Conservation (phyloP, 2,329 filamentous ascomycete species). For the Amphichorda felina region DNA sequence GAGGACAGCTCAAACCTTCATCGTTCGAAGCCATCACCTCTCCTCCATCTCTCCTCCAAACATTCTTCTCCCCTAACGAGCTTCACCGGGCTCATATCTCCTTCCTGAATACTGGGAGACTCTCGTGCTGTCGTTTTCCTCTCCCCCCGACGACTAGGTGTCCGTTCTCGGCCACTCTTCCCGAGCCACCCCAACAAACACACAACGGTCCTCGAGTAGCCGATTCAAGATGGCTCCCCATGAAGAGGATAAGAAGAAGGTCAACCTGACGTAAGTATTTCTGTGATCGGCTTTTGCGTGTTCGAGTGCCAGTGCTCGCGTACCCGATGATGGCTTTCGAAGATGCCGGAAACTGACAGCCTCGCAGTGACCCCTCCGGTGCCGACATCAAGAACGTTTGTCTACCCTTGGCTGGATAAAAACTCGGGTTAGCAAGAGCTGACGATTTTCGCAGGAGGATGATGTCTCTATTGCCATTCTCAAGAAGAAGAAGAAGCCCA, state of each 20-base stretch:
- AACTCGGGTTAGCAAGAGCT: constrained; percentile 9
- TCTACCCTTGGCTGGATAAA: constrained; percentile 10
- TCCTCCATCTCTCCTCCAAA: constrained; percentile 4
- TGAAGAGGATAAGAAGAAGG: constrained; percentile 66
- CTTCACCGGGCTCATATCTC: background rate
- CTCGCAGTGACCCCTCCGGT: constrained; percentile 70
- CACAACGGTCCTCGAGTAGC: constrained; percentile 16
- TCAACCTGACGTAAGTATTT: constrained; percentile 67
- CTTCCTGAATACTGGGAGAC: constrained; percentile 4
- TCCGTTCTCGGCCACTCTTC: constrained; percentile 9
- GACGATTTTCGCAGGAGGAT: constrained; percentile 51
- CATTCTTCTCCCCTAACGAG: constrained; percentile 7
- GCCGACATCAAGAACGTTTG: constrained; percentile 75
- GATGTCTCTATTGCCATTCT: constrained; percentile 92
- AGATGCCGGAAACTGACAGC: constrained; percentile 6
- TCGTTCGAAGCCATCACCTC: constrained; percentile 7
- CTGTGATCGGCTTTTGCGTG: too few relatives aligned
- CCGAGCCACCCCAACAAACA: constrained; percentile 9
- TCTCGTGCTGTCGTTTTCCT: background rate
- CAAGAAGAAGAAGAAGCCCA: constrained; percentile 99
- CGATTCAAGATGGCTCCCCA: constrained; percentile 51
- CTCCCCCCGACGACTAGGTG: constrained; percentile 4
- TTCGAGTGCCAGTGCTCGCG: too few relatives aligned
- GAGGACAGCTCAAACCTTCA: constrained; percentile 6
- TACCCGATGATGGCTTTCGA: too few relatives aligned